Conservation (phyloP, 225 moss, liverwort and hornwort genomes). For the Physcomitrellopsis africana region DNA sequence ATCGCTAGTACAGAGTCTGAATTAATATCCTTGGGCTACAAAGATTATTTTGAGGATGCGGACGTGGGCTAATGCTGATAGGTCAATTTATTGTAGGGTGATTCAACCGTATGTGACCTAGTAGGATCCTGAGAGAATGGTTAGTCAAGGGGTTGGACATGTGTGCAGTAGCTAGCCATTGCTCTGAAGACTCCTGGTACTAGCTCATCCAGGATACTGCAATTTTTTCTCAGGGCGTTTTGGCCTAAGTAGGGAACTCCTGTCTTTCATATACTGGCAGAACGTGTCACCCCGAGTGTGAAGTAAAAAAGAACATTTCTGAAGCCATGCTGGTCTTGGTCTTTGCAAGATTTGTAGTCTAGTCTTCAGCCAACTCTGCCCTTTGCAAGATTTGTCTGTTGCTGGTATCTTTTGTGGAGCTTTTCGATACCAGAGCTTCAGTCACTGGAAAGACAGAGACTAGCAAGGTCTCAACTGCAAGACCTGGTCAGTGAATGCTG, state of each 20-base stretch:
- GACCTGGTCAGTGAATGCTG: no score
- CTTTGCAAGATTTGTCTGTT: no score
- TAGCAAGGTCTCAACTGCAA: no score
- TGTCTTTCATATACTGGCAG: constrained; percentile 23
- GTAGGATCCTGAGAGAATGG: constrained; percentile 29
- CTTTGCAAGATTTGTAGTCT: neutral
- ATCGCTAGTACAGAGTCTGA: constrained; percentile 37
- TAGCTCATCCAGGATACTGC: constrained; percentile 28
- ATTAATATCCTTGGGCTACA: constrained; percentile 66
- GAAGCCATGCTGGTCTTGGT: constrained; percentile 21
- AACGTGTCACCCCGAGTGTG: constrained; percentile 36
- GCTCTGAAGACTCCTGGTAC: constrained; percentile 46
- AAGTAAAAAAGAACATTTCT: constrained; percentile 31
- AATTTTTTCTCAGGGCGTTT: constrained; percentile 41
- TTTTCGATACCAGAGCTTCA: no score
- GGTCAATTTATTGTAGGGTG: constrained; percentile 44
- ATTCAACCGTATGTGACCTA: constrained; percentile 23
- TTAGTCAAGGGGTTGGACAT: constrained; percentile 23
- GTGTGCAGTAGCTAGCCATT: constrained; percentile 14
- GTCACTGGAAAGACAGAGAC: no score
- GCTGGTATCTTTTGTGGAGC: no score
- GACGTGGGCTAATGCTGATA: constrained; percentile 53
- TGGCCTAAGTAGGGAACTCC: constrained; percentile 33
- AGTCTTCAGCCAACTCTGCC: no score
- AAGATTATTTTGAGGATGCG: constrained; percentile 17